A percentile compares a stretch with the other conserved stretches of the same genome.
phyloP scores from a whole-genome alignment of 768 basidiomycete species.

The Fistulinella prunicolor region DNA sequence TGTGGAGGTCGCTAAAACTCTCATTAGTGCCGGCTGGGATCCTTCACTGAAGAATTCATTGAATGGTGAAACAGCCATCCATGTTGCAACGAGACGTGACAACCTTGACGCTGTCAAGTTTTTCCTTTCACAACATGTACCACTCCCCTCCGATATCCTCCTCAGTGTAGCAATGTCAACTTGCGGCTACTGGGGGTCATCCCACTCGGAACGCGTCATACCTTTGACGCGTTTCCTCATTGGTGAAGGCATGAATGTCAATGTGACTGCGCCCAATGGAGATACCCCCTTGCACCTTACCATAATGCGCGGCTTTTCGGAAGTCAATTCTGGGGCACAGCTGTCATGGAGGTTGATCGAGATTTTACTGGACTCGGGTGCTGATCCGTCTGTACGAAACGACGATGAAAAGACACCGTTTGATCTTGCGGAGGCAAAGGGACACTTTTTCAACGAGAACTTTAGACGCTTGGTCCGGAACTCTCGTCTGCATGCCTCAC shows the following conservation, averaged over 20 bases:
- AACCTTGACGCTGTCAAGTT: background rate
- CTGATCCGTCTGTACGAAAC: background rate
- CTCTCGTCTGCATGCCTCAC: background rate
- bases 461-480: conserved; percentile 2
- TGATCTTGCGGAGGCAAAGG: background rate
- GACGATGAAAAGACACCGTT: background rate
- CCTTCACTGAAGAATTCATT: background rate
- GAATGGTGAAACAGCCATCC: background rate
- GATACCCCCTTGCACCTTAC: background rate
- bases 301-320: too few species aligned
- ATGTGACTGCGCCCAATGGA: background rate
- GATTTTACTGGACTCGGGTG: background rate
- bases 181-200: too few species aligned
- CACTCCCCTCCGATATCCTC: background rate
- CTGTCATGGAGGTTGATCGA: background rate
- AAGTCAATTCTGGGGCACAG: too few species aligned
- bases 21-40: background rate
- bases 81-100: background rate
- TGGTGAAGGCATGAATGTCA: background rate
- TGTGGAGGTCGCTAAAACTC: background rate
- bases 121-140: background rate
- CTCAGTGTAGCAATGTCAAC: background rate
- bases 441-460: background rate
- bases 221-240: background rate
- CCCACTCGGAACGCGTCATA: too few species aligned